Evolutionary conservation across 768 basidiomycete species (phyloP).

Genomic region (Phallus indusiatus): DNA sequence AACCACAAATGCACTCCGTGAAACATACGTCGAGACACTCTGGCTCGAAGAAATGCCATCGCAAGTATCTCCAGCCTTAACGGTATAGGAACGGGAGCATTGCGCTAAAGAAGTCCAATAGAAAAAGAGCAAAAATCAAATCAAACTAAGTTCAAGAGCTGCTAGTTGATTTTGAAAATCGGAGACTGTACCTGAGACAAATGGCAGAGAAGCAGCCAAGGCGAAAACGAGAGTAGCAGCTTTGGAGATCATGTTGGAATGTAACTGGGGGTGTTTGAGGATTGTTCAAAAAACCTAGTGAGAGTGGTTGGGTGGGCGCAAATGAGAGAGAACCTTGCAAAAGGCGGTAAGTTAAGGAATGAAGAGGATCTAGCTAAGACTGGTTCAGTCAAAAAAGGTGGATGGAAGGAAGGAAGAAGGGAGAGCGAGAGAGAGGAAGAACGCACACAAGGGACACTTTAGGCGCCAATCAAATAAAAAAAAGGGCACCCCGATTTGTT

Average conservation of each 20-base stretch:
- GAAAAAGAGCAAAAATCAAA: background rate
- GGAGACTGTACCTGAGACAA: background rate
- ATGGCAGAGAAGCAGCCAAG: background rate
- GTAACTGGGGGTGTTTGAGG: background rate
- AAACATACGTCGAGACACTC: slow-evolving; percentile 52
- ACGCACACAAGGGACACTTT: too few relatives aligned
- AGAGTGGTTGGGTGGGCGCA: too few relatives aligned
- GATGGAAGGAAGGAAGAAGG: too few relatives aligned
- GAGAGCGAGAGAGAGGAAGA: too few relatives aligned
- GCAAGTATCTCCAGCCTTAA: slow-evolving; percentile 51
- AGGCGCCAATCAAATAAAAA: too few relatives aligned
- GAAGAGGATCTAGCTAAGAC: too few relatives aligned
- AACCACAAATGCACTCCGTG: slow-evolving; percentile 15
- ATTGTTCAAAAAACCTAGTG: slow-evolving; percentile 12
- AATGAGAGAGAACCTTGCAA: too few relatives aligned
- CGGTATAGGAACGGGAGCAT: slow-evolving; percentile 55
- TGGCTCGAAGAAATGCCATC: slow-evolving; percentile 54
- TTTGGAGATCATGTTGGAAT: background rate
- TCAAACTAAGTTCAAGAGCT: background rate
- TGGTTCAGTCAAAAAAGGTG: too few relatives aligned
- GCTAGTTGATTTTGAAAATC: background rate
- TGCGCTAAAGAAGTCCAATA: slow-evolving; percentile 16
- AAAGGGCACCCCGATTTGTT: too few relatives aligned
- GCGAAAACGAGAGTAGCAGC: slow-evolving; percentile 9
- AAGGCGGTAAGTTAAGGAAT: too few relatives aligned